A percentile compares a stretch with the other conserved stretches of the same genome.
These are phyloP conservation scores for Clohesyomyces aquaticus DNA, from an alignment of 495 filamentous ascomycete species.

Conservation along the genomic window DNA sequence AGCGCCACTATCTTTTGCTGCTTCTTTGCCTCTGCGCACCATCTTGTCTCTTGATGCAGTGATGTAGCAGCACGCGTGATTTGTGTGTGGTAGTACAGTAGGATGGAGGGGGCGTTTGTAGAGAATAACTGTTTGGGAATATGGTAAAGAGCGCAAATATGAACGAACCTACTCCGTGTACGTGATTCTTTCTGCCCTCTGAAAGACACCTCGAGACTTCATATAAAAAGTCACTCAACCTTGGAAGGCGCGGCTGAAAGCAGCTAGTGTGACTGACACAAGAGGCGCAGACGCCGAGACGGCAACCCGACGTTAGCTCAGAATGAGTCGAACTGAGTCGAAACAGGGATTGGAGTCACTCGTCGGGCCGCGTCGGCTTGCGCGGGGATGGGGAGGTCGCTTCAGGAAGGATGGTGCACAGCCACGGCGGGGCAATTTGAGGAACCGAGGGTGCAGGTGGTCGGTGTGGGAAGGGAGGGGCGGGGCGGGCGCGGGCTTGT, in stretches of 20 bases:
- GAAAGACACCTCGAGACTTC: no score
- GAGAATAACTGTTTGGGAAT: not conserved
- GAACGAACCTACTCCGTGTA: not conserved
- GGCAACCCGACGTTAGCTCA: conserved; percentile 4
- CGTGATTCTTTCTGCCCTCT: no score
- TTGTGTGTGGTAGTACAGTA: no score
- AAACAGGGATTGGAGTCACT: not conserved
- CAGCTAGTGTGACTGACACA: not conserved
- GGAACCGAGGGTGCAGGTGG: no score
- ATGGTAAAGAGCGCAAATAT: not conserved
- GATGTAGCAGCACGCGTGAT: not conserved
- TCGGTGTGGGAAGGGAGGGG: no score
- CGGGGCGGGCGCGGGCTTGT: no score
- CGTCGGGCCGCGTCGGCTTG: not conserved
- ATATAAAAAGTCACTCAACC: not conserved
- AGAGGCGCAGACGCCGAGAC: not conserved
- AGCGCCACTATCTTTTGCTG: not conserved
- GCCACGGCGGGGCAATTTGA: no score
- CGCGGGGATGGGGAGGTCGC: no score
- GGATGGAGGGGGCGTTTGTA: not conserved
- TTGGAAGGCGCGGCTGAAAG: not conserved
- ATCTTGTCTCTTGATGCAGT: conserved; percentile 9
- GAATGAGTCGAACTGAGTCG: conserved; percentile 25
- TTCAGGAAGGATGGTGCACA: not conserved
- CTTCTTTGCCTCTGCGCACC: conserved; percentile 38